Conservation (phyloP, 2,329 filamentous ascomycete species). For the Colletotrichum endophyticum region DNA sequence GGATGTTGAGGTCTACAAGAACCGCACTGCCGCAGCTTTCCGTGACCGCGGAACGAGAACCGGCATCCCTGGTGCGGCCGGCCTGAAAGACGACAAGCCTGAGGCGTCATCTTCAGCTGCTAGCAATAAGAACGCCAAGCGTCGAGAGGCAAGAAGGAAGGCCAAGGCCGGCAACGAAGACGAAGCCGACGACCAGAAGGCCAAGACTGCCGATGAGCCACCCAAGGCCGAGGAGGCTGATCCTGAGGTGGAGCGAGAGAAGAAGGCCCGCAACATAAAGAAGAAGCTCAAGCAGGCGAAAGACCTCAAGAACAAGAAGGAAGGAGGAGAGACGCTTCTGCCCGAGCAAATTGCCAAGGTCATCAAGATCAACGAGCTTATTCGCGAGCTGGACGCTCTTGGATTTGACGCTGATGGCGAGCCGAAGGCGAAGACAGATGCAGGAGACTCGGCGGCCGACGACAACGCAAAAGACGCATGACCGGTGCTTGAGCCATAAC, state of each 20-base stretch:
- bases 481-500: not conserved
- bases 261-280: conserved; percentile 87
- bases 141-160: conserved; percentile 60
- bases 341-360: conserved; percentile 98
- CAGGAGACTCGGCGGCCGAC: not conserved
- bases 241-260: conserved; percentile 81
- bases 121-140: conserved; percentile 88
- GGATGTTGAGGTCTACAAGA: conserved; percentile 96
- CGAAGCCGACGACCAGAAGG: conserved; percentile 48
- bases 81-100: conserved; percentile 53
- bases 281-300: conserved; percentile 96
- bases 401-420: conserved; percentile 85
- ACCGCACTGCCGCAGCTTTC: conserved; percentile 84
- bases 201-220: conserved; percentile 28
- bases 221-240: conserved; percentile 55
- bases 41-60: conserved; percentile 72
- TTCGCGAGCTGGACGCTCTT: conserved; percentile 83
- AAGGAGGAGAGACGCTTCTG: conserved; percentile 80
- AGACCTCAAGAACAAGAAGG: conserved; percentile 90
- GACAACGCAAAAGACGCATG: not conserved
- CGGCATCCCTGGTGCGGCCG: conserved; percentile 75
- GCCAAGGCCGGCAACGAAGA: conserved; percentile 62
- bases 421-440: conserved; percentile 36
- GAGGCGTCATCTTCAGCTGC: conserved; percentile 51
- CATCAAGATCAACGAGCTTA: conserved; percentile 93